Base-by-base conservation (phyloP, 192 early-diverging fungal genomes). In the Jimgerdemannia flammicorona region DNA sequence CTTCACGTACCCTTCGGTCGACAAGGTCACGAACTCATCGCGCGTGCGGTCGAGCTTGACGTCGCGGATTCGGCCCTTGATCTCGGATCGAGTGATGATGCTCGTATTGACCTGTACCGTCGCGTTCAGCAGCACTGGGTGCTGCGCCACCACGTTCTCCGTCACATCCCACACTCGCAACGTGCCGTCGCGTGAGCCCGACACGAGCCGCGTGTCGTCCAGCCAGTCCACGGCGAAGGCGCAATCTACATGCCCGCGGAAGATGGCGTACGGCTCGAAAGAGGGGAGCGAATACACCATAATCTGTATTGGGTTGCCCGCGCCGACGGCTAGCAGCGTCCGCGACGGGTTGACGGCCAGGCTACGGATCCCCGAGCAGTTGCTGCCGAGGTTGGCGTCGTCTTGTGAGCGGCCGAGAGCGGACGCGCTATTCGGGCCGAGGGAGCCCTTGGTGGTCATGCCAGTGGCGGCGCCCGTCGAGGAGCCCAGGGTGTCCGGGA, bases 141-240 rank as follows among this genome's bases (percentile, higher is more conserved):
- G 10, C 10, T 49, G 67, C n/a, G 77, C 74, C 40, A 84, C 10
- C 3, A 79, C 75, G 4, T 70, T 66, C 2, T 75, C 78, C 7
- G 70, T 72, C 43, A 88, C 75, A 42, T 83, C 77, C 90, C 90
- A 91, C 3, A 88, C 78, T 0, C 85, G 70, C n/a, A 87, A 75
- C 4, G 84, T 83, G 42, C 78, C 88, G 69, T 91, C 90, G 3
- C 92, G 82, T 4, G 87, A 84, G 3, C 92, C 91, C 7, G 87
- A 87, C 17, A 89, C 83, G n/a, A 93, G 77, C 1, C 78, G 80
- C 8, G 77, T 78, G 71, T 93, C 90, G 20, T 81, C 75, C 3
- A 88, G n/a, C 87, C 89, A 93, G 2, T 74, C 78, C 59, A 93
- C 69, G 0, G 88, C 79, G 76, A 93, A 93, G 3, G 91, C 90